Conservation (phyloP, 768 basidiomycete genomes). For the Gloeopeniophorella convolvens region DNA sequence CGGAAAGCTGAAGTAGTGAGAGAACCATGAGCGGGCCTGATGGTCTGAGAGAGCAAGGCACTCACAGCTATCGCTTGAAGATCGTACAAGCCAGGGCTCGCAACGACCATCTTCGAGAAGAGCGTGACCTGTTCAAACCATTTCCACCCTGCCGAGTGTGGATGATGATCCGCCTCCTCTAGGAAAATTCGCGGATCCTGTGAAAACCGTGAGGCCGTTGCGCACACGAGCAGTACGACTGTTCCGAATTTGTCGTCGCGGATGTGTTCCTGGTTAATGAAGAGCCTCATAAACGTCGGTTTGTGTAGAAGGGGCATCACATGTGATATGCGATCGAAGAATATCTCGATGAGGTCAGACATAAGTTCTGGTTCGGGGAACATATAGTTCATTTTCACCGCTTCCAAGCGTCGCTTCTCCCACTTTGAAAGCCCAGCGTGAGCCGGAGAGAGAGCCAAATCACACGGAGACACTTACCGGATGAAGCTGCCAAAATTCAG, state of each 20-base stretch:
- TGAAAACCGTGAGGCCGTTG: slow-evolving; percentile 13
- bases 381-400: background rate
- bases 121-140: slow-evolving; percentile 55
- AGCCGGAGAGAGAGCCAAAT: too few species aligned
- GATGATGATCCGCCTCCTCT: slow-evolving; percentile 6
- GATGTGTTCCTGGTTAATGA: slow-evolving; percentile 7
- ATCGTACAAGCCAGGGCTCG: slow-evolving; percentile 57
- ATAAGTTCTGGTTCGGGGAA: slow-evolving; percentile 19
- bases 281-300: slow-evolving; percentile 12
- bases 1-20: slow-evolving; percentile 27
- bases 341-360: slow-evolving; percentile 5
- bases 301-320: slow-evolving; percentile 17
- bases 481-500: slow-evolving; percentile 13
- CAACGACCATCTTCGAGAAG: slow-evolving; percentile 47
- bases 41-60: background rate
- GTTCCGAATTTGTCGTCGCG: slow-evolving; percentile 14
- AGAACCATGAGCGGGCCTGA: too few species aligned
- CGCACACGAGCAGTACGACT: slow-evolving; percentile 18
- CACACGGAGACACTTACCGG: slow-evolving; percentile 1
- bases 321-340: slow-evolving; percentile 3
- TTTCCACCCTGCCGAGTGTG: slow-evolving; percentile 38
- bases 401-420: slow-evolving; percentile 8
- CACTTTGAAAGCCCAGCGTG: slow-evolving; percentile 13
- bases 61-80: slow-evolving; percentile 59
- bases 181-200: slow-evolving; percentile 12